Evolutionary conservation across 768 basidiomycete species (phyloP), one percentile per base, ranked within the genome.

Genomic region (Mycena venus): DNA sequence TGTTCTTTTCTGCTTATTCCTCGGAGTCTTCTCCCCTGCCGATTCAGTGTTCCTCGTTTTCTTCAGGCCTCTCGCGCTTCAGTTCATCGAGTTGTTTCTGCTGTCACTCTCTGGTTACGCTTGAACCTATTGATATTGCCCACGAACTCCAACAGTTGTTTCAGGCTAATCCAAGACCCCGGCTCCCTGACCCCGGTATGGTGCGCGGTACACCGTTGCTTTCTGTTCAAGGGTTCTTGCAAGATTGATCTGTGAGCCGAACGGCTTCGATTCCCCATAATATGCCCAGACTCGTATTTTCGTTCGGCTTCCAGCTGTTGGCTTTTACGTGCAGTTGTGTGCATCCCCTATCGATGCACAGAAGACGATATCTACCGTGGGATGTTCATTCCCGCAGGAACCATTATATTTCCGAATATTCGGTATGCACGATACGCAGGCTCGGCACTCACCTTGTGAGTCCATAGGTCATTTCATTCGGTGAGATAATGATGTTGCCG

Each of bases 101-200:
- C 21, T 58, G 55, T 58, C 55, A 58, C 55, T 58, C 55, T 56
- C 55, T 58, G 55, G 31, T 34, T 34, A 58, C 55, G 55, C 31
- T 58, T 58, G 55, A 58, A 58, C 55, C 55, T 31, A 32, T 58
- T 58, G 6, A 58, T 58, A 58, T 58, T 58, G 55, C 55, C 55
- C 55, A 58, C 27, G 9, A n/a, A 32, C 32, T 34, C 55, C 55
- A 58, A 58, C 32, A 58, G 55, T 58, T 58, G 31, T 58, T 58
- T 58, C 32, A 58, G 32, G 55, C 32, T 34, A 58, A 58, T 58
- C 55, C 55, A 58, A 58, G 55, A 31, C 55, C 17, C 55, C 55
- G 32, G 55, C 31, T 58, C 55, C 55, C 31, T 58, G 55, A 58
- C 31, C 19, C 55, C 3, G 55, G 32, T 32, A 21, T 58, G 55